phyloP scores from a whole-genome alignment of 2,329 filamentous ascomycete species.

The Aspergillus phoenicis region DNA sequence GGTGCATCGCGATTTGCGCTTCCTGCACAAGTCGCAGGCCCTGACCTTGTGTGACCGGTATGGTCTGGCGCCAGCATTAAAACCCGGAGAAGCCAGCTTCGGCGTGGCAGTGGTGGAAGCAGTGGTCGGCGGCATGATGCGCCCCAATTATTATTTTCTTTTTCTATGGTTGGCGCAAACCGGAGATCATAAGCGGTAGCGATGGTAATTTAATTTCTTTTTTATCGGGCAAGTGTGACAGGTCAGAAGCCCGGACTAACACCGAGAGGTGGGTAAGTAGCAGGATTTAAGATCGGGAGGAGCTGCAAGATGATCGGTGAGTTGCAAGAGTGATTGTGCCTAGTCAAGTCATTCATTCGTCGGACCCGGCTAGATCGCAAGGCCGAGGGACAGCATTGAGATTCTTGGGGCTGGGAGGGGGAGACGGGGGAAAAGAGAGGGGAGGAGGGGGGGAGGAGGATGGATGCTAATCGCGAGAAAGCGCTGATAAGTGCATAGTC shows the following conservation, averaged over 20 bases:
- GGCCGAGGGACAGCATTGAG: neutral
- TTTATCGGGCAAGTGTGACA: neutral
- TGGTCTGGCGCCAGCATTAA: slow-evolving; percentile 53
- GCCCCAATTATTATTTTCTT: slow-evolving; percentile 7
- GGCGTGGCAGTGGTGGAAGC: slow-evolving; percentile 33
- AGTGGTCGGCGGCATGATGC: slow-evolving; percentile 38
- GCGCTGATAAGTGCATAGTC: slow-evolving; percentile 2
- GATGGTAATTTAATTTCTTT: too few relatives aligned
- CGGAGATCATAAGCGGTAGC: neutral
- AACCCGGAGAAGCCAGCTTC: slow-evolving; percentile 38
- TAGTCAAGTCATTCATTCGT: neutral
- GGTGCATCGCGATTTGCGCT: slow-evolving; percentile 64
- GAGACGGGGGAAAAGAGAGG: too few relatives aligned
- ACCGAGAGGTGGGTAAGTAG: neutral
- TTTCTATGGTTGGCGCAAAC: neutral
- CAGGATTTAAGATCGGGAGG: neutral
- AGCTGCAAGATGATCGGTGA: neutral
- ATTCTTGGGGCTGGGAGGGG: too few relatives aligned
- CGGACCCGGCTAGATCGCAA: slow-evolving; percentile 1
- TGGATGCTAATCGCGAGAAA: neutral
- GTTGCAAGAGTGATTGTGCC: neutral
- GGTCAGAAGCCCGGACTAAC: neutral
- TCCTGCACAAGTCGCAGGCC: slow-evolving; percentile 62
- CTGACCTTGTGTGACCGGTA: slow-evolving; percentile 65
- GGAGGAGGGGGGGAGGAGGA: neutral